phyloP scores from a whole-genome alignment of 352 stramenopile species.

The Achlya hypogyna region DNA sequence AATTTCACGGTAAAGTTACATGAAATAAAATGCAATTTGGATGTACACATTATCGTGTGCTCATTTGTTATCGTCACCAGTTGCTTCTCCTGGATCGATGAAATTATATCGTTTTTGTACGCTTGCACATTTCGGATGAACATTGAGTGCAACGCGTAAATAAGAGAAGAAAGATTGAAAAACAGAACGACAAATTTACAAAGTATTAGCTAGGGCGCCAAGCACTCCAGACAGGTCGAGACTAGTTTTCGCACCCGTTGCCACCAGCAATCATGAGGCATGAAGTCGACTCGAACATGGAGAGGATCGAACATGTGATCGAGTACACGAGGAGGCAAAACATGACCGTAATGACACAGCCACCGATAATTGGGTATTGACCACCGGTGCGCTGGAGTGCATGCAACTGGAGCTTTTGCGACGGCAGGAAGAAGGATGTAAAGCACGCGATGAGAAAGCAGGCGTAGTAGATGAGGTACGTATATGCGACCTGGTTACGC shows the following conservation, averaged over 20 bases:
- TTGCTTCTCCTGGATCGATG: too few relatives aligned
- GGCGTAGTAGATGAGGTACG: conserved; percentile 33
- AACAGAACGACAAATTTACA: too few relatives aligned
- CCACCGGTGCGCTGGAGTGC: background rate
- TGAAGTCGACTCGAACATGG: background rate
- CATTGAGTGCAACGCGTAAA: too few relatives aligned
- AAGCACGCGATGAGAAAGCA: background rate
- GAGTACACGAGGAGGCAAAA: background rate
- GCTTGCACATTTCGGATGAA: too few relatives aligned
- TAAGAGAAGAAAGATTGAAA: too few relatives aligned
- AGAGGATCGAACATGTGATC: background rate
- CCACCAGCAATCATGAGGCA: background rate
- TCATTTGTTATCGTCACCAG: too few relatives aligned
- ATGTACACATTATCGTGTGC: too few relatives aligned
- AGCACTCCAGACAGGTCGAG: too few relatives aligned
- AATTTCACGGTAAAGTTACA: too few relatives aligned
- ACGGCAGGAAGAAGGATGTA: background rate
- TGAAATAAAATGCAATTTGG: too few relatives aligned
- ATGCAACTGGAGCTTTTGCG: conserved; percentile 3
- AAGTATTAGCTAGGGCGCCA: too few relatives aligned
- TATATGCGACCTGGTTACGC: conserved; percentile 29
- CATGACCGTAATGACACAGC: background rate
- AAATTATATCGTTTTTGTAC: too few relatives aligned
- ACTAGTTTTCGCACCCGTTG: background rate
- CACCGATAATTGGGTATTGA: background rate